These are phyloP conservation scores for Ensete ventricosum DNA, from an alignment of 176 grass and related monocot genomes.

Conservation along the genomic window DNA sequence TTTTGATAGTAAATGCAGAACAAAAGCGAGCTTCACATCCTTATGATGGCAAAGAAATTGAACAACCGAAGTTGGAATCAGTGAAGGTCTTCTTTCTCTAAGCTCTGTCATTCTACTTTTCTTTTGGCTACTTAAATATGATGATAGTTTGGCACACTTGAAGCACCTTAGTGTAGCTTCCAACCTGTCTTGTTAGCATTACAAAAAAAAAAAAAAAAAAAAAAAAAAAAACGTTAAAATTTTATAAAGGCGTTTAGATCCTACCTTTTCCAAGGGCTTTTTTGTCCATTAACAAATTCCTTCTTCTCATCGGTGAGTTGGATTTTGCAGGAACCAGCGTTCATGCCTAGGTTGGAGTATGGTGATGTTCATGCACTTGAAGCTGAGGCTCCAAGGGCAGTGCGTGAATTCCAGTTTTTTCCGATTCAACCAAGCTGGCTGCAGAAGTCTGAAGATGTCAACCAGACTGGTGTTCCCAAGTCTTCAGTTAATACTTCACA, in stretches of 20 bases:
- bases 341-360: neutral
- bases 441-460: neutral
- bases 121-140: neutral
- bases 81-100: neutral
- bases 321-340: neutral
- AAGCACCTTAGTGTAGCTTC: neutral
- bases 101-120: neutral
- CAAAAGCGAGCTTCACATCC: neutral
- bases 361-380: neutral
- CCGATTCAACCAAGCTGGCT: neutral
- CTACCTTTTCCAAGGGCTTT: neutral
- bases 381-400: neutral
- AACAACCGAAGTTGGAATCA: neutral
- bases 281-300: neutral
- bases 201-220: neutral
- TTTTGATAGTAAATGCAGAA: conserved; percentile 1
- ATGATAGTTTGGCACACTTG: neutral
- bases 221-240: neutral
- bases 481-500: neutral
- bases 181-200: neutral
- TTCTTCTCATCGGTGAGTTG: neutral
- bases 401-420: neutral
- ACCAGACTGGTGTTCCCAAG: neutral
- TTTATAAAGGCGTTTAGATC: neutral
- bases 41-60: neutral